Evolutionary conservation across 1,284 basidiomycete genomes (phyloP).

Genomic region (Trichosporon sp.): DNA sequence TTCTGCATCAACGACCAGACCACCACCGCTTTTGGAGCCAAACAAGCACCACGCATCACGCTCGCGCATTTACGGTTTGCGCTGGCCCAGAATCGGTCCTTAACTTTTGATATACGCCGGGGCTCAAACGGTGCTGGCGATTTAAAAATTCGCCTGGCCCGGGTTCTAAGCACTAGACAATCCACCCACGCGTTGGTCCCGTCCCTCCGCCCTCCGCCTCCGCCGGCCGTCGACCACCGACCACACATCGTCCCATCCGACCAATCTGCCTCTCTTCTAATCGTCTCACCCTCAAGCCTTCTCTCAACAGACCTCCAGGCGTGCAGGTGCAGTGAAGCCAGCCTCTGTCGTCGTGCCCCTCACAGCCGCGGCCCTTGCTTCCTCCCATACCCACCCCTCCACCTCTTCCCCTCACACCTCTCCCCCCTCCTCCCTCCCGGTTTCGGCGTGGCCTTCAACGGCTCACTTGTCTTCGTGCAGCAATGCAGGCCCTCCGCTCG

Average conservation of each 20-base stretch:
- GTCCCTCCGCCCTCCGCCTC: not conserved
- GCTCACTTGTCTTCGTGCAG: not conserved
- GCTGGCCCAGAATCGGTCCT: not conserved
- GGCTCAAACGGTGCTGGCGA: not conserved
- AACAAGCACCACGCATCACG: not conserved
- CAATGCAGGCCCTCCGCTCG: constrained; percentile 26
- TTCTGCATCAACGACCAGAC: not conserved
- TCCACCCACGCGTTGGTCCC: not conserved
- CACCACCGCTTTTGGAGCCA: not conserved
- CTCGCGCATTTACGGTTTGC: not conserved
- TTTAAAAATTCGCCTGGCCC: not conserved
- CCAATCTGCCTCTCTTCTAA: not conserved
- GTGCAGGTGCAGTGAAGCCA: constrained; percentile 1
- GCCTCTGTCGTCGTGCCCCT: not conserved
- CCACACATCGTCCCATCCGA: constrained; percentile 2
- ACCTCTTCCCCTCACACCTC: not conserved
- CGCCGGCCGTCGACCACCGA: not conserved
- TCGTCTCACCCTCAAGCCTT: constrained; percentile 1
- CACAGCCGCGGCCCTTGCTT: constrained; percentile 1
- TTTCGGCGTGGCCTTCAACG: constrained; percentile 2
- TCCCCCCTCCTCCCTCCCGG: not conserved
- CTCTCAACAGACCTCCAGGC: constrained; percentile 3
- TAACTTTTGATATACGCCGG: not conserved
- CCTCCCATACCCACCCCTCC: not conserved
- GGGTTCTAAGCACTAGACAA: not conserved